phyloP scores from a whole-genome alignment of 805 yeast genomes.

The Candida incommunis region DNA sequence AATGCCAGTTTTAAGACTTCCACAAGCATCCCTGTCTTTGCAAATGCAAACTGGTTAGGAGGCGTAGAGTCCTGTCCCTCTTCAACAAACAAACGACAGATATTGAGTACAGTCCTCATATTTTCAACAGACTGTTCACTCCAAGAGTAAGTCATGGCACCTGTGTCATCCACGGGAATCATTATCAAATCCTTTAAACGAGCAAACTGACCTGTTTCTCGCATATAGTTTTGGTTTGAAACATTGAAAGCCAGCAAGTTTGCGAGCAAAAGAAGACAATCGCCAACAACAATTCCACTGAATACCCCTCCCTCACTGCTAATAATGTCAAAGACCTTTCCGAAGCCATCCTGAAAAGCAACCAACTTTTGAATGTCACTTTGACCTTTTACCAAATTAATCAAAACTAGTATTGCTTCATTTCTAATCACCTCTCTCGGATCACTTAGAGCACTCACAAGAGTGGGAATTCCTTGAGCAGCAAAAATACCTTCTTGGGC shows the following conservation, averaged over 20 bases:
- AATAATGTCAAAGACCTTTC: slow-evolving; percentile 62
- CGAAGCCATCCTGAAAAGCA: slow-evolving; percentile 90
- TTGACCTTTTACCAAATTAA: slow-evolving; percentile 69
- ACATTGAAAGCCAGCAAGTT: slow-evolving; percentile 70
- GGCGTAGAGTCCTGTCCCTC: slow-evolving; percentile 57
- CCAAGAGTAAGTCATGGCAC: slow-evolving; percentile 32
- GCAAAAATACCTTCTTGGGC: slow-evolving; percentile 61
- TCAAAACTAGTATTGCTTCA: slow-evolving; percentile 65
- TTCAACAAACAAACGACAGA: slow-evolving; percentile 55
- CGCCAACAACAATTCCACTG: slow-evolving; percentile 84
- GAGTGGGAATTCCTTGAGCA: slow-evolving; percentile 59
- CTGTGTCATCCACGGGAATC: slow-evolving; percentile 38
- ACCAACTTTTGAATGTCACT: slow-evolving; percentile 82
- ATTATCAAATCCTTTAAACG: slow-evolving; percentile 12
- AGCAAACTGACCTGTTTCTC: slow-evolving; percentile 41
- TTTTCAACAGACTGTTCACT: slow-evolving; percentile 62
- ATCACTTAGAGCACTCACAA: slow-evolving; percentile 51
- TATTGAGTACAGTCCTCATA: slow-evolving; percentile 51
- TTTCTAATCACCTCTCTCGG: slow-evolving; percentile 75
- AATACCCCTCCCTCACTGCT: slow-evolving; percentile 86
- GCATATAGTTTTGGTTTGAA: slow-evolving; percentile 75
- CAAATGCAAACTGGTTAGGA: slow-evolving; percentile 46
- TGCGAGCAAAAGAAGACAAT: slow-evolving; percentile 62
- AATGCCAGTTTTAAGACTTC: slow-evolving; percentile 59
- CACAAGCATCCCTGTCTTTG: slow-evolving; percentile 48